phyloP scores from a whole-genome alignment of 1,139 yeast species.

The Saccharomyces hybrid region DNA sequence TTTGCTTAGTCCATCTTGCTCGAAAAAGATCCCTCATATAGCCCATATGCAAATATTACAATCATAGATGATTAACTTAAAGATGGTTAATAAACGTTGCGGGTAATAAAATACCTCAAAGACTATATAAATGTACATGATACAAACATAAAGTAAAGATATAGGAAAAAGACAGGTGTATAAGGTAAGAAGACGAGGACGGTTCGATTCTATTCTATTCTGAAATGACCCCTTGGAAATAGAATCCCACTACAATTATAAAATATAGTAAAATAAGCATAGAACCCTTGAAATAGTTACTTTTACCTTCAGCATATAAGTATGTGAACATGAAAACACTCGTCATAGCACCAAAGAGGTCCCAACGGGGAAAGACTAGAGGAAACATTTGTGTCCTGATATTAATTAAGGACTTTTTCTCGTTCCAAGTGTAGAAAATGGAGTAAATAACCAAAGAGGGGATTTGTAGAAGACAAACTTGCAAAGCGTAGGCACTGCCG shows the following conservation, averaged over 20 bases:
- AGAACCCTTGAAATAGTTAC: slow-evolving; percentile 92
- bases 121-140: background rate
- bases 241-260: slow-evolving; percentile 76
- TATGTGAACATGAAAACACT: slow-evolving; percentile 88
- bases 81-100: background rate
- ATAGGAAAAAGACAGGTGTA: background rate
- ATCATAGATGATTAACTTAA: background rate
- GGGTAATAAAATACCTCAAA: background rate
- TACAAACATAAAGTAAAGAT: background rate
- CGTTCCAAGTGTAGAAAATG: slow-evolving; percentile 35
- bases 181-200: background rate
- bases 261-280: slow-evolving; percentile 73
- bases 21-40: background rate
- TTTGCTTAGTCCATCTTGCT: background rate
- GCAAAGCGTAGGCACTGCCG: slow-evolving; percentile 95
- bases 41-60: background rate
- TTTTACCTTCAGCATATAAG: slow-evolving; percentile 92
- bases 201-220: background rate
- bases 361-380: slow-evolving; percentile 92
- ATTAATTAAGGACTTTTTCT: slow-evolving; percentile 32
- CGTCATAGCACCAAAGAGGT: slow-evolving; percentile 73
- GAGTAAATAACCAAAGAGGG: slow-evolving; percentile 84
- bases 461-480: slow-evolving; percentile 89
- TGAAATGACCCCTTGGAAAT: slow-evolving; percentile 42
- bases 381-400: slow-evolving; percentile 56